Evolutionary conservation across 2,329 filamentous ascomycete species (phyloP).

Genomic region (Alternaria novae-zelandiae): DNA sequence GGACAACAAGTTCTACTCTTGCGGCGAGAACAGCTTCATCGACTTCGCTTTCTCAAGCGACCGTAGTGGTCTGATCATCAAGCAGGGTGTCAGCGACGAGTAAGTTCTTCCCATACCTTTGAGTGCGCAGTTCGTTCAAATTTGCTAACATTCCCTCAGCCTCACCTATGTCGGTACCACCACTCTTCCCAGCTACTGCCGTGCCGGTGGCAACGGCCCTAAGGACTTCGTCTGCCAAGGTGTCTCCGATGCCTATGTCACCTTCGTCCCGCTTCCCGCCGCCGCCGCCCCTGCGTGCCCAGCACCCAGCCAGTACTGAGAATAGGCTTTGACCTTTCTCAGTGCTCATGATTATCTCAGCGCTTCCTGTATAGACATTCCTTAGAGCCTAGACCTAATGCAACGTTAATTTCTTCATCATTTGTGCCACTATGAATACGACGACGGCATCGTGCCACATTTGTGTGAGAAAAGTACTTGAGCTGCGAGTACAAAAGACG

Average conservation of each 20-base stretch:
- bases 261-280: constrained; percentile 17
- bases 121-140: neutral
- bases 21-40: constrained; percentile 20
- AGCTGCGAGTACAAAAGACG: neutral
- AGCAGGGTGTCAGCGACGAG: constrained; percentile 16
- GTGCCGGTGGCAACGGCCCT: constrained; percentile 35
- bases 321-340: neutral
- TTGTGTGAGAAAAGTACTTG: neutral
- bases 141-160: constrained; percentile 8
- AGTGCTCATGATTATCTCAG: neutral
- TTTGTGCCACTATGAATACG: neutral
- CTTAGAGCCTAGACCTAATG: neutral
- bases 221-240: constrained; percentile 76
- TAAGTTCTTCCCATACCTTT: constrained; percentile 1
- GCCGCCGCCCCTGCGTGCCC: neutral
- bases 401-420: neutral
- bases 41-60: constrained; percentile 20
- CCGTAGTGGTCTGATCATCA: constrained; percentile 20
- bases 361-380: neutral
- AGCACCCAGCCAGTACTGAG: neutral
- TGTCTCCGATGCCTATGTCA: constrained; percentile 64
- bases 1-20: constrained; percentile 18
- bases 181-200: constrained; percentile 21
- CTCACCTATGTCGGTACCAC: constrained; percentile 19
- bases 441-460: neutral